phyloP scores from a whole-genome alignment of 495 filamentous ascomycete genomes.

The Hypoxylon perforatum region DNA sequence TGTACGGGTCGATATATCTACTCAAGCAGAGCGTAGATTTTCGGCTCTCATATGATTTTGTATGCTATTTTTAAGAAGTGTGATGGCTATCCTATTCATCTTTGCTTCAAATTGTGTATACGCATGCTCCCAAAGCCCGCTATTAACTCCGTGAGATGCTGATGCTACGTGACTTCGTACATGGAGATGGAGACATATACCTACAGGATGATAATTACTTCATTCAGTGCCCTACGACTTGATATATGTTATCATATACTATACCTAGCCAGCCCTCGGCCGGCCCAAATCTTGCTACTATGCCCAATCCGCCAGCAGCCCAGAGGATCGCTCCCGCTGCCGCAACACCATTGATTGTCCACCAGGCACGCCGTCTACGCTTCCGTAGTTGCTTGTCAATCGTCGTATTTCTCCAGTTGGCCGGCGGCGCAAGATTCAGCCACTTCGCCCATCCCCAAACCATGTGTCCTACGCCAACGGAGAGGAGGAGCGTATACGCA shows the following conservation, averaged over 20 bases:
- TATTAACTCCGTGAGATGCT: neutral
- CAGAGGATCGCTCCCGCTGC: constrained; percentile 71
- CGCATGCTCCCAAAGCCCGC: neutral
- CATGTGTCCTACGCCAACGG: constrained; percentile 78
- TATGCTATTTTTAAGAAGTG: too few species aligned
- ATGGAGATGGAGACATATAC: constrained; percentile 19
- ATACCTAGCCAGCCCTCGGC: constrained; percentile 81
- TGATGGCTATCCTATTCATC: neutral
- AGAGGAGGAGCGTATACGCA: constrained; percentile 75
- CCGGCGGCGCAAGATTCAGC: constrained; percentile 65
- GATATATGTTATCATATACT: constrained; percentile 73
- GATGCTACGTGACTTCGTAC: constrained; percentile 22
- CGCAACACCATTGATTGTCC: constrained; percentile 72
- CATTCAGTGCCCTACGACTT: constrained; percentile 17
- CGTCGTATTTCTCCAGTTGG: constrained; percentile 56
- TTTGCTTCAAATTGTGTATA: neutral
- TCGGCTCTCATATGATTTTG: too few species aligned
- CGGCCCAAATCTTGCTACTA: constrained; percentile 78
- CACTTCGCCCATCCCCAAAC: constrained; percentile 85
- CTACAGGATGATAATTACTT: constrained; percentile 2
- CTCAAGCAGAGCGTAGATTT: too few species aligned
- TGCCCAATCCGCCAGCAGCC: constrained; percentile 82
- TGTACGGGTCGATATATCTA: too few species aligned
- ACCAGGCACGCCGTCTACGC: constrained; percentile 69
- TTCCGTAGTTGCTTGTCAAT: constrained; percentile 59